These are phyloP conservation scores for Cytidiella melzeri DNA, from an alignment of 768 basidiomycete species.

Conservation along the genomic window DNA sequence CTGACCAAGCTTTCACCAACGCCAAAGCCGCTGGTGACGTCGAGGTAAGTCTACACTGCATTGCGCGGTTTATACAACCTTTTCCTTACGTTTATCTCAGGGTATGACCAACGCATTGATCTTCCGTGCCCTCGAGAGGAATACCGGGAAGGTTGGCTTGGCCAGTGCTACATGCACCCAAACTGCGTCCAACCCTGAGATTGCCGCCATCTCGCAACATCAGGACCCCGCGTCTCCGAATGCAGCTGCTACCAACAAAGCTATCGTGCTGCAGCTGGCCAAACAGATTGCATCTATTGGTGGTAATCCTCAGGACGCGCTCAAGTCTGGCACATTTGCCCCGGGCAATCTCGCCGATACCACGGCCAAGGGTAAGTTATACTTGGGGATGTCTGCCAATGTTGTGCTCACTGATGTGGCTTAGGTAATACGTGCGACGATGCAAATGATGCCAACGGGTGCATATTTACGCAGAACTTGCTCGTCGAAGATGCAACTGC, in stretches of 20 bases:
- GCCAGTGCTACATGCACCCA: constrained; percentile 44
- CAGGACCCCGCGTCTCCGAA: constrained; percentile 56
- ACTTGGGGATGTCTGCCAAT: neutral
- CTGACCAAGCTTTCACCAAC: constrained; percentile 69
- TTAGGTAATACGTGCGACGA: constrained; percentile 25
- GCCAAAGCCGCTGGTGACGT: constrained; percentile 58
- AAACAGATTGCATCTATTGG: constrained; percentile 60
- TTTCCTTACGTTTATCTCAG: constrained; percentile 7
- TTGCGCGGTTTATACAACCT: neutral
- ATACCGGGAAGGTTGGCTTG: constrained; percentile 49
- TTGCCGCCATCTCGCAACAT: constrained; percentile 59
- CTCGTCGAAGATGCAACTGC: constrained; percentile 49
- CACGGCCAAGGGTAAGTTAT: constrained; percentile 38
- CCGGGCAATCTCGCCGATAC: constrained; percentile 47
- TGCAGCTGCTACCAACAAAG: constrained; percentile 59
- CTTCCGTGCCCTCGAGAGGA: constrained; percentile 61
- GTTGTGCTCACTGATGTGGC: neutral
- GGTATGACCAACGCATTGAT: constrained; percentile 55
- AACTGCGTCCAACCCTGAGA: constrained; percentile 56
- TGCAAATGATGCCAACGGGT: constrained; percentile 46
- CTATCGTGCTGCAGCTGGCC: constrained; percentile 55
- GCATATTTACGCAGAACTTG: constrained; percentile 59
- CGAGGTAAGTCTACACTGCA: constrained; percentile 8
- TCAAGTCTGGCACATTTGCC: constrained; percentile 57
- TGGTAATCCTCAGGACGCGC: constrained; percentile 50